phyloP scores from a whole-genome alignment of 176 grass and related monocot species.

The Phragmites australis region DNA sequence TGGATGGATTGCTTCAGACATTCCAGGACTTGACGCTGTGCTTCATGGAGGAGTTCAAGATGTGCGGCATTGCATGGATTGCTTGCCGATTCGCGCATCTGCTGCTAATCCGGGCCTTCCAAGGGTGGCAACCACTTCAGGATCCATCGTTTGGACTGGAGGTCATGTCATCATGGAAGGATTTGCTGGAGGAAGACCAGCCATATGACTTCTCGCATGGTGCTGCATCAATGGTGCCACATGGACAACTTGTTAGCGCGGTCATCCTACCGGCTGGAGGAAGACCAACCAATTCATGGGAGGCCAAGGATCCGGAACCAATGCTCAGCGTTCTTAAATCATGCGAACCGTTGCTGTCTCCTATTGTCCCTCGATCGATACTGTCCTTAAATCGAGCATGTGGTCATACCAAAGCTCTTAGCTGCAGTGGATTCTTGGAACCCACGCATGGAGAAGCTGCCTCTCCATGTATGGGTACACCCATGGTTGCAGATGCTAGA shows the following conservation, averaged over 20 bases:
- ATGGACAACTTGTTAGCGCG: slow-evolving; percentile 58
- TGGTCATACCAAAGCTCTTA: slow-evolving; percentile 68
- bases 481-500: slow-evolving; percentile 70
- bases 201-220: slow-evolving; percentile 61
- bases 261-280: slow-evolving; percentile 60
- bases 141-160: slow-evolving; percentile 56
- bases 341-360: slow-evolving; percentile 56
- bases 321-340: slow-evolving; percentile 58
- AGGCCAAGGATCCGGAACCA: slow-evolving; percentile 71
- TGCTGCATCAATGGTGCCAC: slow-evolving; percentile 41
- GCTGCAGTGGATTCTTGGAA: slow-evolving; percentile 72
- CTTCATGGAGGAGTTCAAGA: slow-evolving; percentile 56
- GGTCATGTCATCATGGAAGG: slow-evolving; percentile 54
- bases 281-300: slow-evolving; percentile 62
- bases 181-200: slow-evolving; percentile 60
- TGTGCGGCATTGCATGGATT: slow-evolving; percentile 58
- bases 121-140: slow-evolving; percentile 64
- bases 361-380: slow-evolving; percentile 47
- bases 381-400: slow-evolving; percentile 67
- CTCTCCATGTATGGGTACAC: slow-evolving; percentile 61
- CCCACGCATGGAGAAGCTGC: slow-evolving; percentile 48
- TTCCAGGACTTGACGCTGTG: slow-evolving; percentile 55
- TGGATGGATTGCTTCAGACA: slow-evolving; percentile 41
- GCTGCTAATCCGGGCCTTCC: slow-evolving; percentile 55
- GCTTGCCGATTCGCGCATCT: slow-evolving; percentile 59